phyloP scores from a whole-genome alignment of 306 rosid genomes.

The Carpinus fangiana region DNA sequence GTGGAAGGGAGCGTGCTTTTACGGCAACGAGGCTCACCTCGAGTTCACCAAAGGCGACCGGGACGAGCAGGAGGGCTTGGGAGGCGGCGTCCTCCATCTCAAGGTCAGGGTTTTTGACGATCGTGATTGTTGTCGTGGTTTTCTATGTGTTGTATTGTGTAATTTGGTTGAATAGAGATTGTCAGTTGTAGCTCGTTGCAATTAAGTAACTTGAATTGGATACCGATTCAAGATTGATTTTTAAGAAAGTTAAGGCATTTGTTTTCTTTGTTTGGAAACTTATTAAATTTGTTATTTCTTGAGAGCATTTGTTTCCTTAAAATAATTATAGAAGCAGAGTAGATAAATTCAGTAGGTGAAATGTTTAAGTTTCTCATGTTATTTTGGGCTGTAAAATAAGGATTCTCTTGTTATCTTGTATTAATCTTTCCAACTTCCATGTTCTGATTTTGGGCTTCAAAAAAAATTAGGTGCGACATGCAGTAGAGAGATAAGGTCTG shows the following conservation, averaged over 20 bases:
- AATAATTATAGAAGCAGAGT: background rate
- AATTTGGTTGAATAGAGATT: background rate
- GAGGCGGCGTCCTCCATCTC: conserved; percentile 84
- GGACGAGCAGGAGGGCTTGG: conserved; percentile 41
- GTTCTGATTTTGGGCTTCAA: too few species aligned
- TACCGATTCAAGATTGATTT: too few species aligned
- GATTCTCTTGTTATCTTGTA: background rate
- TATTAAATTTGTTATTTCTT: background rate
- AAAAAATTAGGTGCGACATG: too few species aligned
- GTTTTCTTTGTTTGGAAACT: background rate
- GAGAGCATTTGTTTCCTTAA: background rate
- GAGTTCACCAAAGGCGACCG: conserved; percentile 50
- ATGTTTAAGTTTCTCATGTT: too few species aligned
- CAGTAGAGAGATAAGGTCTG: background rate
- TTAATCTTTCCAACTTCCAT: too few species aligned
- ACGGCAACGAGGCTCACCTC: conserved; percentile 63
- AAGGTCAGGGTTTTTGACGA: conserved; percentile 44
- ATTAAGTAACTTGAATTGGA: background rate
- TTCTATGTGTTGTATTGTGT: background rate
- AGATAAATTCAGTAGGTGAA: background rate
- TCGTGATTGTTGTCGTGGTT: background rate
- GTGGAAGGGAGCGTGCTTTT: conserved; percentile 93
- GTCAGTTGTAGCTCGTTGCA: background rate
- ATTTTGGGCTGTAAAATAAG: background rate
- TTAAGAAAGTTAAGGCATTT: background rate